Conservation (phyloP, 2,329 filamentous ascomycete genomes). For the Fusarium staphyleae region DNA sequence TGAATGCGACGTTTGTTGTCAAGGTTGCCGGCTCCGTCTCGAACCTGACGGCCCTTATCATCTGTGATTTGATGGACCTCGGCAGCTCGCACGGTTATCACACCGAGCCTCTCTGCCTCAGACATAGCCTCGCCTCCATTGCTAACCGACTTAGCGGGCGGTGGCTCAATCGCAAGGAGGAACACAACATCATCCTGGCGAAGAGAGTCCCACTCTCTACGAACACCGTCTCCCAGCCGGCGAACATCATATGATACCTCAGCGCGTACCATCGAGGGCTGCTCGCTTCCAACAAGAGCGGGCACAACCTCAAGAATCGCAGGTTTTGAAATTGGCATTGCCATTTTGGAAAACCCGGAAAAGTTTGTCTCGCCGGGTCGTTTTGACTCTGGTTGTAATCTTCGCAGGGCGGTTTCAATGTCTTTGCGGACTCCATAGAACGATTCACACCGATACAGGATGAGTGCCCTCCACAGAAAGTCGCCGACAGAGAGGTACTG, state of each 20-base stretch:
- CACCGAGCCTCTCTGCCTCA: slow-evolving; percentile 67
- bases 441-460: slow-evolving; percentile 86
- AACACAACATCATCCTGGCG: slow-evolving; percentile 90
- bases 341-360: slow-evolving; percentile 89
- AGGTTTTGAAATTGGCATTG: slow-evolving; percentile 83
- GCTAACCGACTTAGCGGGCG: slow-evolving; percentile 56
- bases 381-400: slow-evolving; percentile 73
- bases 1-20: slow-evolving; percentile 77
- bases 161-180: slow-evolving; percentile 76
- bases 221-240: slow-evolving; percentile 75
- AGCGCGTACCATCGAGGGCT: slow-evolving; percentile 83
- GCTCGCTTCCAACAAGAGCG: slow-evolving; percentile 80
- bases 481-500: slow-evolving; percentile 96
- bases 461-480: slow-evolving; percentile 94
- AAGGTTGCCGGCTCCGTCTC: slow-evolving; percentile 65
- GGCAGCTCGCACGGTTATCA: slow-evolving; percentile 78
- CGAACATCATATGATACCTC: slow-evolving; percentile 87
- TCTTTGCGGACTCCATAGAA: slow-evolving; percentile 95
- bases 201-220: slow-evolving; percentile 88
- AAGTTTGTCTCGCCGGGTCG: slow-evolving; percentile 75
- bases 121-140: slow-evolving; percentile 58
- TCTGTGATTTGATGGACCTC: slow-evolving; percentile 87
- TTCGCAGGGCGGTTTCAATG: slow-evolving; percentile 81
- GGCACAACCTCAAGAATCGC: slow-evolving; percentile 87
- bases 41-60: slow-evolving; percentile 77